Evolutionary conservation across 1,139 yeast genomes (phyloP).

Genomic region (Keqinozyma sinolaborantium): DNA sequence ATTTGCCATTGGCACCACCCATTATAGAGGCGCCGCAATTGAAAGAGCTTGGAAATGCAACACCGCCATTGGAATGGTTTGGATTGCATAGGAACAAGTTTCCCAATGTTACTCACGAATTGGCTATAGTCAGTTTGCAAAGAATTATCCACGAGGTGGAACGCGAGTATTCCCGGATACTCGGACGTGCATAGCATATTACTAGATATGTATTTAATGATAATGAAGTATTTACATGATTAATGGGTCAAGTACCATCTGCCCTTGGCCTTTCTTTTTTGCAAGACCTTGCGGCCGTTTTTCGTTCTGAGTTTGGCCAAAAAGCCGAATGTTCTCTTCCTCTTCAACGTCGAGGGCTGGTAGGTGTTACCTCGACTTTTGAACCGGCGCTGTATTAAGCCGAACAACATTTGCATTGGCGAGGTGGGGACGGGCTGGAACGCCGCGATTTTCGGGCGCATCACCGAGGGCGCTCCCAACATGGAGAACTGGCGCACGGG

Average conservation of each 20-base stretch:
- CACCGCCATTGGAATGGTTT: slow-evolving; percentile 98
- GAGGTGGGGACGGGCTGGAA: too few relatives aligned
- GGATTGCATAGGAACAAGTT: slow-evolving; percentile 84
- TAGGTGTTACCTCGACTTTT: slow-evolving; percentile 90
- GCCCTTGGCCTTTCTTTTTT: slow-evolving; percentile 81
- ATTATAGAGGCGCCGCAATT: slow-evolving; percentile 85
- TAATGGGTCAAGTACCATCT: slow-evolving; percentile 91
- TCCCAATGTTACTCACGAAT: slow-evolving; percentile 83
- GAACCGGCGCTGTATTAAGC: slow-evolving; percentile 64
- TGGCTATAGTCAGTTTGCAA: slow-evolving; percentile 70
- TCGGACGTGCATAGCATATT: slow-evolving; percentile 33
- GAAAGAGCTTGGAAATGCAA: slow-evolving; percentile 90
- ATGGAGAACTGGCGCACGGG: too few relatives aligned
- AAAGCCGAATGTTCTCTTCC: slow-evolving; percentile 90
- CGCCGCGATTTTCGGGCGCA: too few relatives aligned
- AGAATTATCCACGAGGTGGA: slow-evolving; percentile 64
- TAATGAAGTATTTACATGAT: slow-evolving; percentile 9
- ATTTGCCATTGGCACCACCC: slow-evolving; percentile 70
- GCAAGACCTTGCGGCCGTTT: slow-evolving; percentile 75
- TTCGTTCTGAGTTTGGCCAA: slow-evolving; percentile 80
- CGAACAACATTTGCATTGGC: slow-evolving; percentile 24
- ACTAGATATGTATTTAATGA: slow-evolving; percentile 2
- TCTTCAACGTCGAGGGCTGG: slow-evolving; percentile 86
- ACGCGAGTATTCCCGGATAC: slow-evolving; percentile 43
- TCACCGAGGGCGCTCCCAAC: too few relatives aligned